Evolutionary conservation across 345 rosid genomes (phyloP), one percentile per base, ranked within the genome.

Genomic region (Eucalyptus curtisii): DNA sequence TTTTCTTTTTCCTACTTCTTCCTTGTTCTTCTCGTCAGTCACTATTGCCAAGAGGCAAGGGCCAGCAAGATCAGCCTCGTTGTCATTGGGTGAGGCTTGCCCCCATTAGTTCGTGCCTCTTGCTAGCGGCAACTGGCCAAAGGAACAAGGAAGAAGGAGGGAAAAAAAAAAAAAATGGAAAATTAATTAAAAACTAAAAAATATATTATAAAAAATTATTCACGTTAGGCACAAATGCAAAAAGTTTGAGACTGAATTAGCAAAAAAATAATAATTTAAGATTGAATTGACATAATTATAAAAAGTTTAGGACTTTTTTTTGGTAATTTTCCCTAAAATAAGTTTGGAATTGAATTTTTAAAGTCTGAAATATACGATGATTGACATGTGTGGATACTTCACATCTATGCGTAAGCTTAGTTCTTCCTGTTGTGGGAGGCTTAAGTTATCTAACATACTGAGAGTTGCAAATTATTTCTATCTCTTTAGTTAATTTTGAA

Each of bases 41-140:
- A 3, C 57, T 20, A 52, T 52, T 52, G 25, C 4, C 25, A 20
- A 8, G 25, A 52, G 57, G 57, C 1, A 2, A 52, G 57, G 5
- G 57, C 10, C 5, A 1, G 57, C 57, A 52, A 19, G 10, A 20
- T 52, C 0, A 20, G 25, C 57, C 47, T 20, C 1, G 0, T 1
- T 0, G 2, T 52, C 24, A 52, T 52, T 52, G 57, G 57, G 57
- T 0, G 0, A 52, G 57, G 57, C 57, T 52, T 52, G 25, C 1
- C 57, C 24, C 10, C 57, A 20, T 52, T 52, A 9, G 25, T 52
- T 2, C 0, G 1, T 52, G 57, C 57, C 0, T 52, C 57, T 52
- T 7, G 57, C 0, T 1, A 1, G 10, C 2, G 5, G 57, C 57
- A 52, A 52, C 25, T 2, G 2, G 25, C 57, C 25, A 52, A 52